Conservation (phyloP, 192 early-diverging fungal genomes). For the Entomortierella lignicola region DNA sequence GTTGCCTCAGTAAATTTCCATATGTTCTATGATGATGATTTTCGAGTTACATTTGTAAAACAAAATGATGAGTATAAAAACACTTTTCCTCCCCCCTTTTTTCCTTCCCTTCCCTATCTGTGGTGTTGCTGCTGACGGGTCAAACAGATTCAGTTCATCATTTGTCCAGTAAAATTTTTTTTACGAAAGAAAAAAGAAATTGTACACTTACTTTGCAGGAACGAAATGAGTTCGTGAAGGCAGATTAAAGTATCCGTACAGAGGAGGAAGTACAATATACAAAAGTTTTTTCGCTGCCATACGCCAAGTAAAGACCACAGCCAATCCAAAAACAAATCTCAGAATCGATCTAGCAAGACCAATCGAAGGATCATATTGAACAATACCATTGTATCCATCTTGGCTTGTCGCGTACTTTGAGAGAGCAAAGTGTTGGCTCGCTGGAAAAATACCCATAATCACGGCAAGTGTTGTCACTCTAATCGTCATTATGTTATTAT, state of each 20-base stretch:
- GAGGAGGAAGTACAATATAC: conserved; percentile 61
- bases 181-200: too few relatives aligned
- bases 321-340: conserved; percentile 58
- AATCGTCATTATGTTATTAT: too few relatives aligned
- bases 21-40: conserved; percentile 48
- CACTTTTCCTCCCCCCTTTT: neutral
- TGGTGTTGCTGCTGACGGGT: too few relatives aligned
- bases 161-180: too few relatives aligned
- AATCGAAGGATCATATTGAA: conserved; percentile 31
- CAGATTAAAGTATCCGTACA: conserved; percentile 63
- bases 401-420: conserved; percentile 27
- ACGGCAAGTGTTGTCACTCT: conserved; percentile 51
- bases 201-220: conserved; percentile 40
- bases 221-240: conserved; percentile 57
- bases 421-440: conserved; percentile 43
- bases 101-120: neutral
- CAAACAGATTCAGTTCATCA: too few relatives aligned
- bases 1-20: conserved; percentile 44
- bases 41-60: too few relatives aligned
- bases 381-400: conserved; percentile 35
- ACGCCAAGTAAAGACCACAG: conserved; percentile 63
- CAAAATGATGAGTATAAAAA: too few relatives aligned
- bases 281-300: conserved; percentile 60
- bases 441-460: conserved; percentile 51
- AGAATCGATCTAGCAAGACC: conserved; percentile 29